Evolutionary conservation across 257 asterid genomes (phyloP).

Genomic region (Nicotiana obtusifolia): DNA sequence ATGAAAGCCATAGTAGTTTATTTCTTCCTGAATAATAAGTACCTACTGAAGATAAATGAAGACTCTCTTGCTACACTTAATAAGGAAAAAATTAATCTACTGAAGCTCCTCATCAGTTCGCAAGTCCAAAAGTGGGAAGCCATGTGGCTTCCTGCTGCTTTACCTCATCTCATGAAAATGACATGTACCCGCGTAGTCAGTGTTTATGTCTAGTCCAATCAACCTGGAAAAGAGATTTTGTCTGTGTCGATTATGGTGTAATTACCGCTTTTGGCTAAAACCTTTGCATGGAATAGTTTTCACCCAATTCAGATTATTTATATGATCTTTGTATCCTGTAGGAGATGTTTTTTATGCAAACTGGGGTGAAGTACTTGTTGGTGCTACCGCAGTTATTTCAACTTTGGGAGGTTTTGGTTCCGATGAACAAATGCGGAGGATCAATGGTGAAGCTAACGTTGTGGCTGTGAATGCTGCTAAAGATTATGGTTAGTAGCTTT

Average conservation of each 20-base stretch:
- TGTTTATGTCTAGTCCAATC: not conserved
- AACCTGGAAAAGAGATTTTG: not conserved
- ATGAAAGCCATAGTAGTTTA: not conserved
- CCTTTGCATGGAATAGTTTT: not conserved
- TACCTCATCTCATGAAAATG: not conserved
- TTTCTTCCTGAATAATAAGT: not conserved
- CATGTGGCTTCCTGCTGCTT: not conserved
- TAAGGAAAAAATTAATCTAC: not conserved
- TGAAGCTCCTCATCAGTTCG: not conserved
- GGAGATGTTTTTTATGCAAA: slow-evolving; percentile 92
- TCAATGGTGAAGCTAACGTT: slow-evolving; percentile 95
- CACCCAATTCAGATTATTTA: slow-evolving; percentile 13
- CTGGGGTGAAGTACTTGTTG: slow-evolving; percentile 89
- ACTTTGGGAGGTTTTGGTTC: slow-evolving; percentile 97
- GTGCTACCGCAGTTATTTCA: slow-evolving; percentile 91
- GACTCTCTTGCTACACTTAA: not conserved
- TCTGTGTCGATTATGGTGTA: not conserved
- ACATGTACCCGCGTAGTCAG: not conserved
- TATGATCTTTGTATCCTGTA: slow-evolving; percentile 26
- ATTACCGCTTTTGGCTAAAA: not conserved
- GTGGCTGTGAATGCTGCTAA: slow-evolving; percentile 92
- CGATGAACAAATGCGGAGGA: slow-evolving; percentile 91
- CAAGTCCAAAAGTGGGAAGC: slow-evolving; percentile 4
- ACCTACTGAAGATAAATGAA: not conserved
- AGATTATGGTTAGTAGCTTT: slow-evolving; percentile 58